Percentiles rank a stretch among this genome's conserved stretches.
These are phyloP conservation scores for Fusarium sp. DNA, from an alignment of 2,329 filamentous ascomycete genomes.

Conservation along the genomic window DNA sequence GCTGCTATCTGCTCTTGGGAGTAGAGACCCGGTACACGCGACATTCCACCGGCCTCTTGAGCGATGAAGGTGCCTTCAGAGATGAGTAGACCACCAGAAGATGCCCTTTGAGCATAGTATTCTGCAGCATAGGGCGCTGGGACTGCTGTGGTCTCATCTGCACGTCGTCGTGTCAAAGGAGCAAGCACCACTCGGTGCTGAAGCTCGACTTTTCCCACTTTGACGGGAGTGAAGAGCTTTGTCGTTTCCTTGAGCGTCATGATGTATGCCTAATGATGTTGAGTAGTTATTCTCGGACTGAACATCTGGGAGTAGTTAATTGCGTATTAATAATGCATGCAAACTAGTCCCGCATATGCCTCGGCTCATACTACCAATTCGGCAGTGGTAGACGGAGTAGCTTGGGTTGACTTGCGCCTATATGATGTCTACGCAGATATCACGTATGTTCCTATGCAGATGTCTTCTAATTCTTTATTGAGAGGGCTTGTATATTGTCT, in stretches of 20 bases:
- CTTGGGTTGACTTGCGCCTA: not conserved
- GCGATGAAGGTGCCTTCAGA: constrained; percentile 58
- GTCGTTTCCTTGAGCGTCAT: constrained; percentile 18
- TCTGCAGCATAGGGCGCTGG: constrained; percentile 49
- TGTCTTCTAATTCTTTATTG: no score
- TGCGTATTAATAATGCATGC: not conserved
- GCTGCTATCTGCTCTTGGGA: constrained; percentile 63
- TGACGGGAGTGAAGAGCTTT: constrained; percentile 55
- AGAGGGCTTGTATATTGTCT: not conserved
- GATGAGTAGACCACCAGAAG: constrained; percentile 56
- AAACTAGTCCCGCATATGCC: constrained; percentile 9
- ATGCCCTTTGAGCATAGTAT: constrained; percentile 59
- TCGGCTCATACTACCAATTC: not conserved
- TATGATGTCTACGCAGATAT: not conserved
- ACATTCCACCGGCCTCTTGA: constrained; percentile 46
- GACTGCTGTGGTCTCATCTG: constrained; percentile 47
- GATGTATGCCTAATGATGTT: not conserved
- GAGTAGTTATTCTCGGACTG: not conserved
- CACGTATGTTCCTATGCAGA: not conserved
- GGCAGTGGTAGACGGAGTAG: not conserved
- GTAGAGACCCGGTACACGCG: constrained; percentile 60
- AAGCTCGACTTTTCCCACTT: constrained; percentile 50
- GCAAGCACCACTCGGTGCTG: constrained; percentile 63
- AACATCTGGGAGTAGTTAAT: not conserved
- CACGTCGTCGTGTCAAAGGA: constrained; percentile 66